Percentiles rank a stretch among this genome's conserved stretches.
phyloP scores from a whole-genome alignment of 164 flowering plant species.

The Vitis labrusca region DNA sequence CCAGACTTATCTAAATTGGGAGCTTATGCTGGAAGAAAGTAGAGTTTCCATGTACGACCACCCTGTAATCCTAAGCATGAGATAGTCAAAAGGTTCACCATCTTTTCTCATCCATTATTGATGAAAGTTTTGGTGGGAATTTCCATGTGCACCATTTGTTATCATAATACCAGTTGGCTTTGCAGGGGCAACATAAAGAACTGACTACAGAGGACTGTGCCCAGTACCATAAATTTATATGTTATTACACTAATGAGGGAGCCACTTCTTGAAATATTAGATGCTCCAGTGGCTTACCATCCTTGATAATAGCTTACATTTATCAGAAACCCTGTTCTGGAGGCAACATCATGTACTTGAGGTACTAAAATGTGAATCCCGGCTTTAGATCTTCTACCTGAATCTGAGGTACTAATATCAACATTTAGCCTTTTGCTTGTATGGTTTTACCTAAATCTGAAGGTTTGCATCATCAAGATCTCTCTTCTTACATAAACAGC shows the following conservation, averaged over 20 bases:
- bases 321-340: background rate
- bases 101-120: background rate
- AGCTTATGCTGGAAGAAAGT: constrained; percentile 77
- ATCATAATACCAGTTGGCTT: background rate
- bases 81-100: constrained; percentile 4
- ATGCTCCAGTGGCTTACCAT: background rate
- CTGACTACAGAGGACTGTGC: background rate
- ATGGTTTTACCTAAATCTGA: background rate
- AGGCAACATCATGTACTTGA: background rate
- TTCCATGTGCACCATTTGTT: background rate
- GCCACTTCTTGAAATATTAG: background rate
- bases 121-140: too few species aligned
- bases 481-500: too few species aligned
- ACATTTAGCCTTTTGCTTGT: background rate
- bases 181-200: background rate
- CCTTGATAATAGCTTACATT: background rate
- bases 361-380: background rate
- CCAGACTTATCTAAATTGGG: constrained; percentile 92
- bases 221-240: background rate
- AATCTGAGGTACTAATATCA: too few species aligned
- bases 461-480: too few species aligned
- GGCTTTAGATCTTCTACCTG: background rate
- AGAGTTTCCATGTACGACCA: constrained; percentile 10
- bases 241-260: background rate
- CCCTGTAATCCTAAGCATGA: background rate